Evolutionary conservation across 345 rosid genomes (phyloP), one percentile per base, ranked within the genome.

Genomic region (Jatropha curcas): DNA sequence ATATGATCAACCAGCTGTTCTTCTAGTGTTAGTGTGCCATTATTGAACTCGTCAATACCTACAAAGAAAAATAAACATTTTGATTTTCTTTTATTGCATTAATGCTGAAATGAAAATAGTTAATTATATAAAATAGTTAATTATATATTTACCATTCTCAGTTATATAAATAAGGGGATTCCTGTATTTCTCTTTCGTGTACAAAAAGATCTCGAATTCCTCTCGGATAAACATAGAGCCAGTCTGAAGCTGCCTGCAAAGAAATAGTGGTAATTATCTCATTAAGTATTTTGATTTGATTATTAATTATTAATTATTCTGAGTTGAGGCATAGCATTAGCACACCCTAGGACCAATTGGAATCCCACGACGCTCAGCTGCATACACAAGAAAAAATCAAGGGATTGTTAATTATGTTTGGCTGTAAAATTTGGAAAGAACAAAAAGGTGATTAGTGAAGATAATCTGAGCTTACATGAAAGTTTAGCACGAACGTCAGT

Each of bases 91-190:
- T 3, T 22, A 30, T 35, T 10, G 28, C 20, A 39, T 19, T 3
- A 25, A 14, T n/a, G 28, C 48, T 41, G 2, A 1, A 17, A 20
- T 2, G 41, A 16, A 30, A 60, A 12, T 13, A 33, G 12, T 1
- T 17, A 10, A 1, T 16, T 22, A 17, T 28, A 48, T 22, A 10
- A 2, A 10, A 7, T 4, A 31, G 2, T n/a, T 17, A n/a, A 56
- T 56, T 9, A 33, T 31, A 7, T 59, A 1, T 13, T 65, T 71
- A 84, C 87, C 87, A 57, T 86, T 80, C 46, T 86, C 87, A 0
- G 86, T 86, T 17, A 86, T 78, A 77, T 80, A 84, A 31, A 81
- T 76, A 46, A 83, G 39, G 4, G 86, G 86, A 68, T 76, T 72
- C 4, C 60, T 74, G 63, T 86, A 86, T 35, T 80, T 80, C 1